phyloP scores from a whole-genome alignment of 306 rosid genomes.

The Carpinus fangiana region DNA sequence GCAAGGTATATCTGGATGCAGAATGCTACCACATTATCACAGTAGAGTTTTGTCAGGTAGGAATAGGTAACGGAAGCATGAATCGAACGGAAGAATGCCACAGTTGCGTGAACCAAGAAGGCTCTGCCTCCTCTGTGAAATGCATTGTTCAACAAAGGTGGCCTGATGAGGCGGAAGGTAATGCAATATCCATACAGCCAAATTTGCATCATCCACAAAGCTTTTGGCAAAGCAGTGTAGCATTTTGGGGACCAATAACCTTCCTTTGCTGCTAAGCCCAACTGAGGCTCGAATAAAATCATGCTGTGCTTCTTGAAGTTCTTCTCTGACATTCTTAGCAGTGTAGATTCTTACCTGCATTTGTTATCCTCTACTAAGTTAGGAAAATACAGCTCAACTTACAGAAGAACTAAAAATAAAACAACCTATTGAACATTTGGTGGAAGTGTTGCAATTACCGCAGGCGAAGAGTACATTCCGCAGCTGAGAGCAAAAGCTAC shows the following conservation, averaged over 20 bases:
- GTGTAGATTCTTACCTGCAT: constrained; percentile 62
- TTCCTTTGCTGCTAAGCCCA: constrained; percentile 70
- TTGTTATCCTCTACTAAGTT: constrained; percentile 5
- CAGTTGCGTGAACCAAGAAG: constrained; percentile 67
- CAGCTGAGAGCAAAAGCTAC: constrained; percentile 65
- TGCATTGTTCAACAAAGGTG: constrained; percentile 63
- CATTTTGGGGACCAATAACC: constrained; percentile 68
- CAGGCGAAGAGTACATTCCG: constrained; percentile 74
- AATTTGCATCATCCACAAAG: constrained; percentile 55
- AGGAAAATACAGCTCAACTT: neutral
- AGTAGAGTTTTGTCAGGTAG: constrained; percentile 35
- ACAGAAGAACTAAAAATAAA: constrained; percentile 2
- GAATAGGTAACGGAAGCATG: constrained; percentile 67
- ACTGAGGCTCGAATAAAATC: constrained; percentile 70
- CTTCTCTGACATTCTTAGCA: constrained; percentile 54
- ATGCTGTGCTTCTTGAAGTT: constrained; percentile 64
- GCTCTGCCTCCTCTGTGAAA: constrained; percentile 64
- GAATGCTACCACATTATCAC: neutral
- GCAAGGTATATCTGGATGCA: neutral
- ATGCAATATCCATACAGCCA: constrained; percentile 73
- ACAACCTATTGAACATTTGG: neutral
- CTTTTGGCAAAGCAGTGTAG: constrained; percentile 67
- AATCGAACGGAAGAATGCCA: constrained; percentile 67
- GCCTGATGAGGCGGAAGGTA: constrained; percentile 72
- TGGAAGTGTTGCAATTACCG: constrained; percentile 39